phyloP scores from a whole-genome alignment of 768 basidiomycete genomes.

The Gymnopilus junonius region DNA sequence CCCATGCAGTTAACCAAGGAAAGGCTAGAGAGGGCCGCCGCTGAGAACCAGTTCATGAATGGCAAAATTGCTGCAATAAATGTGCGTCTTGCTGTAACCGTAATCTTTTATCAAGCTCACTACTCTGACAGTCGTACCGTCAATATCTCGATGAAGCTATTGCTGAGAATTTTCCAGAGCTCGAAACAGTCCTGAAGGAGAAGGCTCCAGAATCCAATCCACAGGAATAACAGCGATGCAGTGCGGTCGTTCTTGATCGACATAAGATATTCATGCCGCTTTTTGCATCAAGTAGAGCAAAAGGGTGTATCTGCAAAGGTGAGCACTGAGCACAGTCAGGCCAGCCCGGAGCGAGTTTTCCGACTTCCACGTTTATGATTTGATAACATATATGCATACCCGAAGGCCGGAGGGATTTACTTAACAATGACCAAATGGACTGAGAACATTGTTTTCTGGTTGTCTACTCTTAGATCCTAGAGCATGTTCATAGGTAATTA shows the following conservation, averaged over 20 bases:
- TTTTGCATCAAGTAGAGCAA: not conserved
- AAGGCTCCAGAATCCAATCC: not conserved
- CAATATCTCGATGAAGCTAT: constrained; percentile 71
- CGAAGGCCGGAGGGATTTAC: not conserved
- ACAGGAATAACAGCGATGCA: constrained; percentile 3
- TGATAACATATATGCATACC: not conserved
- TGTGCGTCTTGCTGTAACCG: constrained; percentile 40
- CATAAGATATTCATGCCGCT: not conserved
- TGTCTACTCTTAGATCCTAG: not conserved
- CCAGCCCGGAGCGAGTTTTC: not conserved
- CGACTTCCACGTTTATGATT: constrained; percentile 1
- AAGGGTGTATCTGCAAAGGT: not conserved
- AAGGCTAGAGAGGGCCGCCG: constrained; percentile 79
- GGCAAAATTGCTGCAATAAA: constrained; percentile 82
- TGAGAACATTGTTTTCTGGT: not conserved
- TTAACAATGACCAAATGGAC: not conserved
- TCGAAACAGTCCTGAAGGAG: constrained; percentile 41
- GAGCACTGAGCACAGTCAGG: not conserved
- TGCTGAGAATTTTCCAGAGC: constrained; percentile 72
- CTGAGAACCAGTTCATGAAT: constrained; percentile 92
- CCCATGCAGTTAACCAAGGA: constrained; percentile 84
- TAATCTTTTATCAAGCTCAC: constrained; percentile 6
- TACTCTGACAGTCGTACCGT: constrained; percentile 64
- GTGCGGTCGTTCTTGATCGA: not conserved
- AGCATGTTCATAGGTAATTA: not conserved